These are phyloP conservation scores for Petunia hybrid DNA, from an alignment of 305 asterid genomes.

Conservation along the genomic window DNA sequence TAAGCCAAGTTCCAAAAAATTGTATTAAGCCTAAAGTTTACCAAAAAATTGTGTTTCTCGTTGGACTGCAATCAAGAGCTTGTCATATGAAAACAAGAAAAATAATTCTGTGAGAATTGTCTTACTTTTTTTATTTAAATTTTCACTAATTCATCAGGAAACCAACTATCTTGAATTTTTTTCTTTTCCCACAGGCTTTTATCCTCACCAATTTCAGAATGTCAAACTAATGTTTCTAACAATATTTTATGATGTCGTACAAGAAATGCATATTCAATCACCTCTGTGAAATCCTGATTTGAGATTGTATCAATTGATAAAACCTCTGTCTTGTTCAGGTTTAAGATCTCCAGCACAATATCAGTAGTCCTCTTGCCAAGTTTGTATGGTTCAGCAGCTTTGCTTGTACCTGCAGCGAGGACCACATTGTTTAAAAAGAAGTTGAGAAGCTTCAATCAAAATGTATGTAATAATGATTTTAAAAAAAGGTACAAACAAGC, in stretches of 20 bases:
- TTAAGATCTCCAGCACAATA: conserved; percentile 84
- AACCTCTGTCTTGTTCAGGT: conserved; percentile 91
- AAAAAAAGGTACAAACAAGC: conserved; percentile 27
- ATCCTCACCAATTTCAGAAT: conserved; percentile 22
- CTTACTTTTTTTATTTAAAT: not conserved
- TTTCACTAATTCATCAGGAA: not conserved
- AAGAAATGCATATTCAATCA: conserved; percentile 41
- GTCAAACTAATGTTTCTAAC: not conserved
- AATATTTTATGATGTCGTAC: conserved; percentile 18
- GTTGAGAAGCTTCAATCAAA: not conserved
- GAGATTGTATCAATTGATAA: conserved; percentile 90
- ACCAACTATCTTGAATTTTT: not conserved
- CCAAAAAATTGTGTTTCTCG: not conserved
- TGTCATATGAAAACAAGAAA: conserved; percentile 6
- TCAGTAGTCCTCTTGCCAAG: conserved; percentile 86
- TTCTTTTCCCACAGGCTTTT: not conserved
- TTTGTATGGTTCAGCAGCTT: conserved; percentile 85
- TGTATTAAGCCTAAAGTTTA: conserved; percentile 17
- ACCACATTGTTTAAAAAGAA: conserved; percentile 30
- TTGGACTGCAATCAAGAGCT: not conserved
- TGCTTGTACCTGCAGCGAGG: conserved; percentile 79
- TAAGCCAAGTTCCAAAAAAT: not conserved
- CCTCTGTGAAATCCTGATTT: conserved; percentile 98
- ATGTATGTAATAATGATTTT: conserved; percentile 31
- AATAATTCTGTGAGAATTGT: not conserved